Evolutionary conservation across 2,329 filamentous ascomycete species (phyloP).

Genomic region (Clarireedia monteithiana): DNA sequence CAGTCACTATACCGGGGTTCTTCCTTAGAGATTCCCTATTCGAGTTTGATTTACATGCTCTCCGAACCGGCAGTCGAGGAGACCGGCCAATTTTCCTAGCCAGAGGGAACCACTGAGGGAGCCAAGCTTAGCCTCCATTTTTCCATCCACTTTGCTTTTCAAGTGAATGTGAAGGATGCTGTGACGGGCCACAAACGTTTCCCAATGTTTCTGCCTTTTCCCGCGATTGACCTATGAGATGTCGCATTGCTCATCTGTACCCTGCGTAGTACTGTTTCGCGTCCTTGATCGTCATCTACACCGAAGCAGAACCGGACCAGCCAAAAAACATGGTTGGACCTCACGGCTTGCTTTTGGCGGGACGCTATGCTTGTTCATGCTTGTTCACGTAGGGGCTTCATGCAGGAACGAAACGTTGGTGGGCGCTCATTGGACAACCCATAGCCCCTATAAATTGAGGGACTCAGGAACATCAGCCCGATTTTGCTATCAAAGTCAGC

Average conservation of each 20-base stretch:
- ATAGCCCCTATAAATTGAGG: constrained; percentile 2
- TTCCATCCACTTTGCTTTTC: neutral
- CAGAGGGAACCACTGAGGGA: neutral
- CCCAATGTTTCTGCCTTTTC: neutral
- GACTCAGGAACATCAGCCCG: neutral
- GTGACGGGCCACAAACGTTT: neutral
- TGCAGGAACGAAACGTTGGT: constrained; percentile 5
- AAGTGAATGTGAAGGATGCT: neutral
- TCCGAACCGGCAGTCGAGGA: constrained; percentile 1
- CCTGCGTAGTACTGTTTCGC: constrained; percentile 2
- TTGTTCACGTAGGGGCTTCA: neutral
- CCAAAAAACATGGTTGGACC: constrained; percentile 1
- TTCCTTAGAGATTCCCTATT: neutral
- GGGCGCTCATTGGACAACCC: neutral
- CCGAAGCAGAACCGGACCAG: constrained; percentile 6
- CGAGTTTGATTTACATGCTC: constrained; percentile 2
- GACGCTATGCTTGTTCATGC: neutral
- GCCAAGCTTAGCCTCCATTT: neutral
- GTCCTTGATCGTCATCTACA: constrained; percentile 1
- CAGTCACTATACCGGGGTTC: neutral
- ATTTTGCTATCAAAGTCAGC: neutral
- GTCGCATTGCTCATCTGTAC: neutral
- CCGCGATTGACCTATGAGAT: neutral
- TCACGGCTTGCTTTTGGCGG: neutral
- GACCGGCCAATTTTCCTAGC: neutral